phyloP scores from a whole-genome alignment of 2,329 filamentous ascomycete species.

The Teratosphaeria gauchensis region DNA sequence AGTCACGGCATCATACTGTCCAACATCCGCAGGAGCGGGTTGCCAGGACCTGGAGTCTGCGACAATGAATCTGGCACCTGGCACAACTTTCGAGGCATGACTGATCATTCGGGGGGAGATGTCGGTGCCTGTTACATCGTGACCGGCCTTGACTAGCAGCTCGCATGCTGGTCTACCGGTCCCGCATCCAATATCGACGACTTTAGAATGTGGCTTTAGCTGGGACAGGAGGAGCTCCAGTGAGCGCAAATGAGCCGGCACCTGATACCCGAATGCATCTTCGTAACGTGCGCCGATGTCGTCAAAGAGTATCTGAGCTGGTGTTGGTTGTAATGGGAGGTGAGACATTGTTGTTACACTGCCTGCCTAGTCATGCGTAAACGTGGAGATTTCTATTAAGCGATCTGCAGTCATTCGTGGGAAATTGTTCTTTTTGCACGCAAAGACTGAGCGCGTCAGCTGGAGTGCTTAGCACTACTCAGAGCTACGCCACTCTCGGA shows the following conservation, averaged over 20 bases:
- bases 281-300: neutral
- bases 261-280: neutral
- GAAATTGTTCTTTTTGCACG: neutral
- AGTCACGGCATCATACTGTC: conserved; percentile 3
- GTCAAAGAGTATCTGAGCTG: neutral
- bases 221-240: neutral
- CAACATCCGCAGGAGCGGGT: neutral
- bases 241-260: neutral
- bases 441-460: neutral
- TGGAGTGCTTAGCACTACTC: neutral
- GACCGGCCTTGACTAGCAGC: neutral
- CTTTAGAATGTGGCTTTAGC: neutral
- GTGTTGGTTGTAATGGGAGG: neutral
- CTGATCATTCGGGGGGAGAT: neutral
- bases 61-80: neutral
- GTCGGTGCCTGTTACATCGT: neutral
- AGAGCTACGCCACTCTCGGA: neutral
- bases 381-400: neutral
- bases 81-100: neutral
- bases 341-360: neutral
- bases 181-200: neutral
- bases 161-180: neutral
- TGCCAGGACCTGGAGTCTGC: conserved; percentile 4
- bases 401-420: neutral
- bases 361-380: neutral